These are phyloP conservation scores for Termitomyces sp. DNA, from an alignment of 768 basidiomycete genomes.

Conservation along the genomic window DNA sequence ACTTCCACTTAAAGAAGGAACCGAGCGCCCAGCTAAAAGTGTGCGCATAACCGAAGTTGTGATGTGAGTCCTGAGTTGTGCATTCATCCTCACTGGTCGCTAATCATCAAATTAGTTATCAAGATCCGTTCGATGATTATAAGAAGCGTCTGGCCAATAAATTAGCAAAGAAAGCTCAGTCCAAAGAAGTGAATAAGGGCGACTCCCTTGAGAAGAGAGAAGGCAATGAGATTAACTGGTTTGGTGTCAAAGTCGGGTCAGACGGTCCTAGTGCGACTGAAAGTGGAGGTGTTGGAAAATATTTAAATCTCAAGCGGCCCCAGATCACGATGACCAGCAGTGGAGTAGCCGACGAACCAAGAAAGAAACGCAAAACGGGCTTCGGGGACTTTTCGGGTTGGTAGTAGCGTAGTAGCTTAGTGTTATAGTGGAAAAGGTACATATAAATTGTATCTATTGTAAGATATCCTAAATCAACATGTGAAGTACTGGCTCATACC, in stretches of 20 bases:
- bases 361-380: conserved; percentile 81
- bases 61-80: conserved; percentile 52
- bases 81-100: background rate
- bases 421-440: background rate
- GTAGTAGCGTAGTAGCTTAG: conserved; percentile 31
- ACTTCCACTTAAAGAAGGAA: conserved; percentile 75
- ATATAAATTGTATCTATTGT: background rate
- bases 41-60: conserved; percentile 83
- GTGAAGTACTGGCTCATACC: conserved; percentile 16
- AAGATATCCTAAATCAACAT: background rate
- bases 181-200: conserved; percentile 27
- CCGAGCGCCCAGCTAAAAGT: conserved; percentile 82
- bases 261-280: conserved; percentile 25
- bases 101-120: conserved; percentile 49
- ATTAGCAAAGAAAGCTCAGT: conserved; percentile 52
- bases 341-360: conserved; percentile 39
- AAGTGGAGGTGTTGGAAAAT: conserved; percentile 73
- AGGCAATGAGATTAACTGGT: conserved; percentile 79
- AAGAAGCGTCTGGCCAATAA: conserved; percentile 80
- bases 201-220: conserved; percentile 46
- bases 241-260: conserved; percentile 79
- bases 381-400: conserved; percentile 91
- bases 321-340: conserved; percentile 18
- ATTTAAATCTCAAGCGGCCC: conserved; percentile 57
- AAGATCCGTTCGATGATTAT: conserved; percentile 95